phyloP scores from a whole-genome alignment of 768 basidiomycete species.

The Leucocoprinus leucothites region DNA sequence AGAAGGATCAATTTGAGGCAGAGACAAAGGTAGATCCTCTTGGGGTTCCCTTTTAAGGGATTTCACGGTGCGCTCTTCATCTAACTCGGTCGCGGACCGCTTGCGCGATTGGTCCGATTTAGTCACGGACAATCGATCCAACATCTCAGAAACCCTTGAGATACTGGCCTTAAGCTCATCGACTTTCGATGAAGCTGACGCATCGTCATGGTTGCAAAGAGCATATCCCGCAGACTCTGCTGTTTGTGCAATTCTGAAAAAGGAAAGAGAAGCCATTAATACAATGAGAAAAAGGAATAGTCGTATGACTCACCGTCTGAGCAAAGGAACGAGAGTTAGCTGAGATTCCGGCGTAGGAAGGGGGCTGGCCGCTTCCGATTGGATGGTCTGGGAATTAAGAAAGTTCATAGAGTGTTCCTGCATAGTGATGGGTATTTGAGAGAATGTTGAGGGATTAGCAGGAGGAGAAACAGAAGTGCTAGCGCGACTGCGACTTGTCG shows the following conservation, averaged over 20 bases:
- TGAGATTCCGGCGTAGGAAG: constrained; percentile 17
- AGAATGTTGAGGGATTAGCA: constrained; percentile 18
- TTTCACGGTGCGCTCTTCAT: constrained; percentile 40
- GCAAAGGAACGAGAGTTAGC: constrained; percentile 37
- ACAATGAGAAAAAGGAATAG: neutral
- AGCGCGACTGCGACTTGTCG: constrained; percentile 33
- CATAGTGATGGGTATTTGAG: constrained; percentile 1
- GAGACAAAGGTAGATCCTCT: constrained; percentile 35
- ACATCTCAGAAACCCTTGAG: constrained; percentile 50
- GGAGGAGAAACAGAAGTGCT: constrained; percentile 33
- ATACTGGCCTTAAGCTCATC: constrained; percentile 56
- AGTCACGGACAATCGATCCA: constrained; percentile 25
- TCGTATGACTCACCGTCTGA: constrained; percentile 46
- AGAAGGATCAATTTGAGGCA: constrained; percentile 20
- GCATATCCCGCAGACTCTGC: constrained; percentile 55
- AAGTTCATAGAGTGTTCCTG: constrained; percentile 14
- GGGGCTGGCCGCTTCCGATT: neutral
- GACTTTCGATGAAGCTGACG: constrained; percentile 47
- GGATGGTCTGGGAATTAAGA: constrained; percentile 11
- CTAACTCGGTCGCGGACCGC: constrained; percentile 40
- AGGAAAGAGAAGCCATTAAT: constrained; percentile 12
- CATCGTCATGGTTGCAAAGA: constrained; percentile 43
- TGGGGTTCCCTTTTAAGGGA: constrained; percentile 46
- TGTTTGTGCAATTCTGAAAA: constrained; percentile 54
- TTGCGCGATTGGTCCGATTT: constrained; percentile 38